Evolutionary conservation across 345 rosid genomes (phyloP).

Genomic region (Ceriops decandra): DNA sequence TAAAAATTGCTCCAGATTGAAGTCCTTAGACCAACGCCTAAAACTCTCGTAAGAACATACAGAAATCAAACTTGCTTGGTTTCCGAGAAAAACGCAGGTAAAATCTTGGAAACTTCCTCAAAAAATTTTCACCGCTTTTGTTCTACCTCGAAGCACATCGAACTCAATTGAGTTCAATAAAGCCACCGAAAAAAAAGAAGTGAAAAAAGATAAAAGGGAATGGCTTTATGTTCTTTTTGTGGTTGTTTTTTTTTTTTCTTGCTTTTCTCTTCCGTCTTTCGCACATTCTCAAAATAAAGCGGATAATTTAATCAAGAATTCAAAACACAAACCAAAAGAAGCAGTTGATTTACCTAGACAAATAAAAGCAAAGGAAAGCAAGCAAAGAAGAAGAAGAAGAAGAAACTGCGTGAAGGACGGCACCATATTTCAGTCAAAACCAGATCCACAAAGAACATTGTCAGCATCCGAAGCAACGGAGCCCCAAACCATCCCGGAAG

Average conservation of each 20-base stretch:
- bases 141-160: too few species aligned
- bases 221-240: too few species aligned
- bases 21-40: neutral
- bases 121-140: too few species aligned
- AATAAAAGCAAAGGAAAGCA: slow-evolving; percentile 37
- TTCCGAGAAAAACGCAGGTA: neutral
- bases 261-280: neutral
- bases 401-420: slow-evolving; percentile 32
- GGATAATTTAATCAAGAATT: neutral
- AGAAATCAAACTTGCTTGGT: too few species aligned
- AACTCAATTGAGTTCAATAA: too few species aligned
- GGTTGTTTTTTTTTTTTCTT: too few species aligned
- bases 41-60: neutral
- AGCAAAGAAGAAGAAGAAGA: slow-evolving; percentile 38
- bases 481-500: slow-evolving; percentile 15
- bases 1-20: neutral
- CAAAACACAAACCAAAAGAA: neutral
- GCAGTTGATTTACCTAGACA: slow-evolving; percentile 44
- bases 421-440: slow-evolving; percentile 47
- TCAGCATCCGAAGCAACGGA: slow-evolving; percentile 32
- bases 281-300: neutral
- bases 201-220: too few species aligned
- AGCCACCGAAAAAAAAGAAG: too few species aligned
- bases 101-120: too few species aligned
- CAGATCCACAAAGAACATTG: slow-evolving; percentile 40